Conservation (phyloP, 2,329 filamentous ascomycete genomes). For the Pestalotiopsis fici region DNA sequence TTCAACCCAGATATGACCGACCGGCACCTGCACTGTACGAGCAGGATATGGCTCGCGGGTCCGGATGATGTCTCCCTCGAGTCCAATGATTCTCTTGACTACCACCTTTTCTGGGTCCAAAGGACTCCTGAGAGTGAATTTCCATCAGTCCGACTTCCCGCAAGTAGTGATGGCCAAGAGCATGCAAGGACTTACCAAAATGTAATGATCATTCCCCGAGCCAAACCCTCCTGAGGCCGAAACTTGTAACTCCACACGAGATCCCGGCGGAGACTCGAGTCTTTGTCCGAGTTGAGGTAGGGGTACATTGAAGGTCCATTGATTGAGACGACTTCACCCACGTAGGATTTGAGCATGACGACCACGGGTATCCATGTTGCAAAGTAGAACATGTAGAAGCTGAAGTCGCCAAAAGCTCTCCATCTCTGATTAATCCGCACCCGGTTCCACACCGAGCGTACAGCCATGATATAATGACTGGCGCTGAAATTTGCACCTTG, state of each 20-base stretch:
- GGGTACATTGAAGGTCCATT: constrained; percentile 75
- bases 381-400: constrained; percentile 50
- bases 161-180: neutral
- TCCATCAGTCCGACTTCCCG: constrained; percentile 1
- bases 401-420: constrained; percentile 32
- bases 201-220: constrained; percentile 75
- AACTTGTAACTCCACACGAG: constrained; percentile 61
- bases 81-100: constrained; percentile 80
- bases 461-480: constrained; percentile 35
- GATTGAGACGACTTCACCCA: constrained; percentile 59
- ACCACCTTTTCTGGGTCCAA: constrained; percentile 66
- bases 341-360: constrained; percentile 61
- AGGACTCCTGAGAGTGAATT: constrained; percentile 59
- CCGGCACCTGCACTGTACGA: constrained; percentile 65
- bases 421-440: neutral
- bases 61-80: constrained; percentile 77
- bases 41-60: constrained; percentile 63
- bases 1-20: constrained; percentile 92
- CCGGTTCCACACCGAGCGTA: constrained; percentile 37
- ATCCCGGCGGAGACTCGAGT: constrained; percentile 55
- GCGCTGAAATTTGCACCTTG: neutral
- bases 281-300: constrained; percentile 68
- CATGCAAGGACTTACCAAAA: constrained; percentile 51
- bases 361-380: constrained; percentile 64
- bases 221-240: constrained; percentile 56